These are phyloP conservation scores for Lophium mytilinum DNA, from an alignment of 495 filamentous ascomycete species.

Conservation along the genomic window DNA sequence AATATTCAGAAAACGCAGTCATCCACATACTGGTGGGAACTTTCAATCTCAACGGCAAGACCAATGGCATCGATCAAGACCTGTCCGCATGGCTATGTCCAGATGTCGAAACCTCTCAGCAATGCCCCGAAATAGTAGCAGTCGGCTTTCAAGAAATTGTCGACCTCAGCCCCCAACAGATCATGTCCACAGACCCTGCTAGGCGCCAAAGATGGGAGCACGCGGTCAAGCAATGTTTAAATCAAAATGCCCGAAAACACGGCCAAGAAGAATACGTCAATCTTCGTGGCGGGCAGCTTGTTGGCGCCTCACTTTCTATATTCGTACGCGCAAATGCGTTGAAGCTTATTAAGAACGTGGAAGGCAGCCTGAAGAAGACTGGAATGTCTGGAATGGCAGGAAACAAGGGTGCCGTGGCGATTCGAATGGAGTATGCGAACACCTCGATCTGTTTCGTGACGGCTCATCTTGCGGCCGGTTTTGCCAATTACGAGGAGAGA, in stretches of 20 bases:
- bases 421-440: constrained; percentile 90
- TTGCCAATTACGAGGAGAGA: constrained; percentile 93
- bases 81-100: constrained; percentile 76
- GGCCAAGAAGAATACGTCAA: constrained; percentile 76
- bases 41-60: constrained; percentile 89
- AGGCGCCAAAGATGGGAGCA: constrained; percentile 79
- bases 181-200: constrained; percentile 94
- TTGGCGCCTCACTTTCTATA: constrained; percentile 85
- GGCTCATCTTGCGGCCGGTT: constrained; percentile 92
- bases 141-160: constrained; percentile 98
- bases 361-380: constrained; percentile 94
- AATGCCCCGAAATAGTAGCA: constrained; percentile 69
- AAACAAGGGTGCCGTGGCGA: constrained; percentile 96
- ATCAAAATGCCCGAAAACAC: constrained; percentile 51
- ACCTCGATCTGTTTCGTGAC: constrained; percentile 93
- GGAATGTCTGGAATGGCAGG: constrained; percentile 95
- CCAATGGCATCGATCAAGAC: constrained; percentile 66
- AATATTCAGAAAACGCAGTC: constrained; percentile 42
- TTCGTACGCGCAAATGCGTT: constrained; percentile 75
- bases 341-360: constrained; percentile 84
- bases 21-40: constrained; percentile 73
- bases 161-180: constrained; percentile 90
- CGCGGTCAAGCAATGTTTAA: constrained; percentile 69
- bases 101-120: constrained; percentile 40
- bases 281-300: constrained; percentile 84